A percentile compares a stretch with the other conserved stretches of the same genome.
Conservation (phyloP, 305 asterid species). For the Fraxinus latifolia region DNA sequence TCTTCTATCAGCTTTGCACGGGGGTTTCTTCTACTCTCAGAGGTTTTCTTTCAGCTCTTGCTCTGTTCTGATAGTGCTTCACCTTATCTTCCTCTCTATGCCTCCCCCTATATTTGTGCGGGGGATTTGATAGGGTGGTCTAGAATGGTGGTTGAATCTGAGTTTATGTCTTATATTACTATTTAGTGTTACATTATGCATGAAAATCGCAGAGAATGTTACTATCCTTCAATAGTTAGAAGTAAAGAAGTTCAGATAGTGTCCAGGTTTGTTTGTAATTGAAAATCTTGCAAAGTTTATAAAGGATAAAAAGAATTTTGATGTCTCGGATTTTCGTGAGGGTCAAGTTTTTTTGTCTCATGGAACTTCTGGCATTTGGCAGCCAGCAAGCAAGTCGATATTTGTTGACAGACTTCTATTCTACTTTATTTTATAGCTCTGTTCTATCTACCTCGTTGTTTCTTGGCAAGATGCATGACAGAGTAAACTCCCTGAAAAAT, state of each 20-base stretch:
- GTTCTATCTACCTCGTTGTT: constrained; percentile 1
- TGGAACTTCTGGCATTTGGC: constrained; percentile 12
- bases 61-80: constrained; percentile 3
- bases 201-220: background rate
- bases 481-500: background rate
- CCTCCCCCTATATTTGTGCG: background rate
- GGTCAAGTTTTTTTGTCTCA: constrained; percentile 5
- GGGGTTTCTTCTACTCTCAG: constrained; percentile 82
- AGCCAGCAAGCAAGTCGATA: constrained; percentile 18
- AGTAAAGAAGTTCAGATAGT: constrained; percentile 13
- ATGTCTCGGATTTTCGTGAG: background rate
- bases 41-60: constrained; percentile 51
- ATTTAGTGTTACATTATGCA: constrained; percentile 3
- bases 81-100: background rate
- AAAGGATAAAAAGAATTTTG: constrained; percentile 18
- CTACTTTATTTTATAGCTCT: constrained; percentile 6
- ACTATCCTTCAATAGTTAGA: background rate
- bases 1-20: constrained; percentile 94
- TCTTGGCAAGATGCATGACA: constrained; percentile 18
- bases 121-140: constrained; percentile 10
- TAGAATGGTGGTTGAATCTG: constrained; percentile 15
- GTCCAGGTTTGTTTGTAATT: background rate
- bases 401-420: constrained; percentile 16
- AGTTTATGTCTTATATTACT: constrained; percentile 16
- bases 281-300: constrained; percentile 11